Conservation (phyloP, 139 green algal genomes). For the Chlamydomonas sp. region DNA sequence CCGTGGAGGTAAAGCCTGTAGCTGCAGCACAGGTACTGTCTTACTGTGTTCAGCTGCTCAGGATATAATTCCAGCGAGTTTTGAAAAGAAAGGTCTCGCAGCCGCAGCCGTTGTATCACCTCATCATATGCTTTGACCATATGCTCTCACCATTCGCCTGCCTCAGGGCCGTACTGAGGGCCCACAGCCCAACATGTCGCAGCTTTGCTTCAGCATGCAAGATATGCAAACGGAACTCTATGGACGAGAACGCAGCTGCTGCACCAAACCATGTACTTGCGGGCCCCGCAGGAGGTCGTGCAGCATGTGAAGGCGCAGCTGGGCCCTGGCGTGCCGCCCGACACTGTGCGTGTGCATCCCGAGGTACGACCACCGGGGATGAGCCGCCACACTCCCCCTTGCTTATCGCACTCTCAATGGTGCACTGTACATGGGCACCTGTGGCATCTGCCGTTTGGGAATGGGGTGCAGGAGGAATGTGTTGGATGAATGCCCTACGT, state of each 20-base stretch:
- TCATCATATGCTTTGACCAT: not conserved
- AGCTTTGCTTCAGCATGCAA: too few species aligned
- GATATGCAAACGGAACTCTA: too few species aligned
- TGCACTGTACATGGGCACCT: too few species aligned
- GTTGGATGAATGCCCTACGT: too few species aligned
- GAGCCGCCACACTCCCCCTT: not conserved
- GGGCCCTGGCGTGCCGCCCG: not conserved
- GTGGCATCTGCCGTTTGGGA: too few species aligned
- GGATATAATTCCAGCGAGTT: too few species aligned
- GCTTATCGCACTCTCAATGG: not conserved
- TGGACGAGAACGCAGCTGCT: too few species aligned
- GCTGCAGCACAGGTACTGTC: not conserved
- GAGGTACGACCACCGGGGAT: not conserved
- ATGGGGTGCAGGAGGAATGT: too few species aligned
- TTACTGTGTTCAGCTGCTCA: not conserved
- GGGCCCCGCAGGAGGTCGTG: conserved; percentile 11
- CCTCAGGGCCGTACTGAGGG: too few species aligned
- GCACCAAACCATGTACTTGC: too few species aligned
- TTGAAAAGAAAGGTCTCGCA: not conserved
- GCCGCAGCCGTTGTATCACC: not conserved
- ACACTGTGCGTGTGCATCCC: not conserved
- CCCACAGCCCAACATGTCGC: too few species aligned
- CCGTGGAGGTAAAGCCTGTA: conserved; percentile 43
- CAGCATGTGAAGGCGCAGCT: conserved; percentile 4
- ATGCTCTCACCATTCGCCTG: not conserved